Evolutionary conservation across 2,329 filamentous ascomycete species (phyloP).

Genomic region (Colletotrichum liaoningense): DNA sequence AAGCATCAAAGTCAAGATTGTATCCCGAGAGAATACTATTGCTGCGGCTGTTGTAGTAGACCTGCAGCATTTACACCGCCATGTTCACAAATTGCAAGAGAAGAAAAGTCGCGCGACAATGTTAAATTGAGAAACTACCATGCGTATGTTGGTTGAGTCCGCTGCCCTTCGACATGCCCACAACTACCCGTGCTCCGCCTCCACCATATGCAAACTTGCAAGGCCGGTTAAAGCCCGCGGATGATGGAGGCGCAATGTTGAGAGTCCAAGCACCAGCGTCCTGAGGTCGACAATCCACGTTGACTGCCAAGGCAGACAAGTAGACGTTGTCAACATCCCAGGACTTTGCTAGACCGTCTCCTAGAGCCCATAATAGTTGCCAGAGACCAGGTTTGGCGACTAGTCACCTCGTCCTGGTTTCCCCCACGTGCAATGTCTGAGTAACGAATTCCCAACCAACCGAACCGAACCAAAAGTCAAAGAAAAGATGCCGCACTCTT

Average conservation of each 20-base stretch:
- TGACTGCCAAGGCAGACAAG: background rate
- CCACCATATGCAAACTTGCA: constrained; percentile 23
- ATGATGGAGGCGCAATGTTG: constrained; percentile 32
- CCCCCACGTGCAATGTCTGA: constrained; percentile 3
- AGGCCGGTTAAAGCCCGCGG: background rate
- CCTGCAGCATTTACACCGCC: background rate
- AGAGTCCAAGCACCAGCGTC: constrained; percentile 20
- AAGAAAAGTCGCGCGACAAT: constrained; percentile 9
- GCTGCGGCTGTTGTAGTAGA: background rate
- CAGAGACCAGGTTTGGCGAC: background rate
- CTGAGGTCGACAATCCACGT: background rate
- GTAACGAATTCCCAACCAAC: constrained; percentile 24
- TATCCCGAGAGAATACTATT: background rate
- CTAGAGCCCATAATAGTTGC: constrained; percentile 16
- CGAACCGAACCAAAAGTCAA: constrained; percentile 18
- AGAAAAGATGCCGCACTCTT: constrained; percentile 12
- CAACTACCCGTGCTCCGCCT: constrained; percentile 33
- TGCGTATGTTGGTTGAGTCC: constrained; percentile 25
- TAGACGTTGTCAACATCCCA: background rate
- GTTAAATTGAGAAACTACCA: constrained; percentile 34
- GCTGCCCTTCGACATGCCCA: constrained; percentile 3
- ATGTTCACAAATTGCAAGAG: background rate
- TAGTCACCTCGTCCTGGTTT: background rate
- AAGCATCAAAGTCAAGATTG: background rate
- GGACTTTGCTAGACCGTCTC: constrained; percentile 6